Percentiles rank a stretch among this genome's conserved stretches.
Conservation (phyloP, 768 basidiomycete genomes). For the Cystofilobasidium capitatum region DNA sequence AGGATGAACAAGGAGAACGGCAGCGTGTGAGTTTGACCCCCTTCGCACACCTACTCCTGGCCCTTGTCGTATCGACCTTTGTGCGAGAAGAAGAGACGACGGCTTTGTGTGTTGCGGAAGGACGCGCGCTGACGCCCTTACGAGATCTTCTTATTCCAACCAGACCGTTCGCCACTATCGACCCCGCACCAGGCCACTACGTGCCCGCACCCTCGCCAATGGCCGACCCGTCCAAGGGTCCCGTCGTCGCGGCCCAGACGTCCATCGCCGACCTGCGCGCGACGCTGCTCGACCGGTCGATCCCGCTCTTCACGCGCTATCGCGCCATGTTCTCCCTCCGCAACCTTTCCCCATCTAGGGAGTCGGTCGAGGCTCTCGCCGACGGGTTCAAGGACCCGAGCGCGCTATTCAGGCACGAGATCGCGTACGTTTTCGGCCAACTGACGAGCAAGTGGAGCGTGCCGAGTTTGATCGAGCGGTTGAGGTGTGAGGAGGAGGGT, state of each 20-base stretch:
- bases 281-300: constrained; percentile 54
- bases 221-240: constrained; percentile 38
- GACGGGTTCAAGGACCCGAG: constrained; percentile 80
- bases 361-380: constrained; percentile 69
- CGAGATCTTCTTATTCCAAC: background rate
- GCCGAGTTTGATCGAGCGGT: constrained; percentile 66
- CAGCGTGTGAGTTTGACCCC: constrained; percentile 32
- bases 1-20: constrained; percentile 8
- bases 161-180: constrained; percentile 71
- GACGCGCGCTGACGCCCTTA: background rate
- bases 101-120: too few species aligned
- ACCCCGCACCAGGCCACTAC: constrained; percentile 65
- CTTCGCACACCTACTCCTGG: background rate
- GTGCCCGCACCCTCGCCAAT: constrained; percentile 16
- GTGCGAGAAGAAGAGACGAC: background rate
- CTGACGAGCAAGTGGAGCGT: constrained; percentile 79
- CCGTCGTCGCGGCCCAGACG: constrained; percentile 29
- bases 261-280: constrained; percentile 50
- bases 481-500: constrained; percentile 62
- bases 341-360: constrained; percentile 58
- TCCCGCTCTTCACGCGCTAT: constrained; percentile 83
- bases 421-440: constrained; percentile 97
- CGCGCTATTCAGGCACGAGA: constrained; percentile 94
- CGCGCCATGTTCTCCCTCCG: constrained; percentile 96
- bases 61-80: background rate